phyloP scores from a whole-genome alignment of 768 basidiomycete species.

The Mrakia blollopis region DNA sequence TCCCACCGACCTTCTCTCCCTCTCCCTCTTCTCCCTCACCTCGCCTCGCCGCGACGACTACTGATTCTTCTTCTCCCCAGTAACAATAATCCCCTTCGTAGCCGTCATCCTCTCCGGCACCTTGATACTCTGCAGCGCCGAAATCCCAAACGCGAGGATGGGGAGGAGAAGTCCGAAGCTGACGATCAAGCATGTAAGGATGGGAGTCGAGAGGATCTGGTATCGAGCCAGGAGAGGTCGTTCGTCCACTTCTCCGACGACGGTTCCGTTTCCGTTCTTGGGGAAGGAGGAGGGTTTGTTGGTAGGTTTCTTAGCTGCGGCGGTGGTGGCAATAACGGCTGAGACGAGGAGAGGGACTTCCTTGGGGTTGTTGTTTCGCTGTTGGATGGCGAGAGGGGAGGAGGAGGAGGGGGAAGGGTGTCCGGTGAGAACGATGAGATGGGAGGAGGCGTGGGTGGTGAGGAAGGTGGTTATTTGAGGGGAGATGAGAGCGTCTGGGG shows the following conservation, averaged over 20 bases:
- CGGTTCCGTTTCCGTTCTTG: slow-evolving; percentile 34
- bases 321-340: slow-evolving; percentile 62
- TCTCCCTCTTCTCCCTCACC: slow-evolving; percentile 63
- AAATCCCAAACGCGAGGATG: slow-evolving; percentile 24
- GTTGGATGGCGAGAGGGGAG: slow-evolving; percentile 62
- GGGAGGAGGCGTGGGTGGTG: slow-evolving; percentile 45
- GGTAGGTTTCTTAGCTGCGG: slow-evolving; percentile 51
- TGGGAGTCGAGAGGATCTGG: slow-evolving; percentile 28
- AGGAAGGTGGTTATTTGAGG: slow-evolving; percentile 41
- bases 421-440: slow-evolving; percentile 54
- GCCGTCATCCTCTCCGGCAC: slow-evolving; percentile 30
- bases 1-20: slow-evolving; percentile 1
- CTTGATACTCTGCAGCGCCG: slow-evolving; percentile 23
- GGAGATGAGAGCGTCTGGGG: slow-evolving; percentile 9
- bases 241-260: background rate
- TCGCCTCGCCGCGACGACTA: background rate
- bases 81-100: slow-evolving; percentile 30
- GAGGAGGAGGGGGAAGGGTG: slow-evolving; percentile 56
- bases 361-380: slow-evolving; percentile 49
- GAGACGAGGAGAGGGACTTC: slow-evolving; percentile 53
- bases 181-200: slow-evolving; percentile 22
- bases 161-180: slow-evolving; percentile 18
- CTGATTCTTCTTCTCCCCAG: slow-evolving; percentile 31
- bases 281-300: slow-evolving; percentile 49
- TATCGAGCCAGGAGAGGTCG: slow-evolving; percentile 27